Conservation (phyloP, 805 yeast genomes). For the Sungouiella blattae region DNA sequence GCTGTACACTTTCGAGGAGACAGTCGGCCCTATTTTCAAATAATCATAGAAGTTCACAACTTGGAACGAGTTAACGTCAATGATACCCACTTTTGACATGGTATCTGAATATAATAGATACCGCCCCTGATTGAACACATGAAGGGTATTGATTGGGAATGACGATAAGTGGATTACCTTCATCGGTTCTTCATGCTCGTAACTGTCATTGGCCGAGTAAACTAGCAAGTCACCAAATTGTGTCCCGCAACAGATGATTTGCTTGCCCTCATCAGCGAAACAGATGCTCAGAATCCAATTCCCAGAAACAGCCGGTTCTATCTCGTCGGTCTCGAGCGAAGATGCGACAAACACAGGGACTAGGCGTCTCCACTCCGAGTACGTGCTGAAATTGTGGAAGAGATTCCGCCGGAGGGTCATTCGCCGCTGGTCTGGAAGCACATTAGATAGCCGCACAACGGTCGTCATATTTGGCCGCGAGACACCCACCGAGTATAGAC, state of each 20-base stretch:
- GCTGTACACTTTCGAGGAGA: constrained; percentile 12
- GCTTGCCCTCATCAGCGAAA: neutral
- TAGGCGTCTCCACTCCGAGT: constrained; percentile 1
- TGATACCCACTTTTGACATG: constrained; percentile 28
- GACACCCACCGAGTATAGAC: constrained; percentile 2
- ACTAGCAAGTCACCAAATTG: constrained; percentile 28
- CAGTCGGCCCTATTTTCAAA: constrained; percentile 22
- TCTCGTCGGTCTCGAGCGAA: neutral
- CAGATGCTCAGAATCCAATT: constrained; percentile 3
- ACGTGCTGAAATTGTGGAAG: constrained; percentile 1
- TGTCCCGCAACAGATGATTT: constrained; percentile 17
- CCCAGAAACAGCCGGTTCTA: neutral
- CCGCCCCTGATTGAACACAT: constrained; percentile 14
- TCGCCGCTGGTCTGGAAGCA: neutral
- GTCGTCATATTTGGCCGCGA: constrained; percentile 1
- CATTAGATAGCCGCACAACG: constrained; percentile 1
- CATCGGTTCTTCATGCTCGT: constrained; percentile 12
- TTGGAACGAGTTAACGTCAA: constrained; percentile 15
- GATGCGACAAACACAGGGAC: neutral
- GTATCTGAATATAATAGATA: constrained; percentile 25
- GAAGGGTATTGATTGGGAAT: constrained; percentile 21
- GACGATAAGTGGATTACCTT: constrained; percentile 19
- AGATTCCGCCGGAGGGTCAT: constrained; percentile 1
- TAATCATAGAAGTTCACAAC: constrained; percentile 17
- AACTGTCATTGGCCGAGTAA: constrained; percentile 12